Conservation (phyloP, 169 alveolate species). For the Cryptosporidium sp. region DNA sequence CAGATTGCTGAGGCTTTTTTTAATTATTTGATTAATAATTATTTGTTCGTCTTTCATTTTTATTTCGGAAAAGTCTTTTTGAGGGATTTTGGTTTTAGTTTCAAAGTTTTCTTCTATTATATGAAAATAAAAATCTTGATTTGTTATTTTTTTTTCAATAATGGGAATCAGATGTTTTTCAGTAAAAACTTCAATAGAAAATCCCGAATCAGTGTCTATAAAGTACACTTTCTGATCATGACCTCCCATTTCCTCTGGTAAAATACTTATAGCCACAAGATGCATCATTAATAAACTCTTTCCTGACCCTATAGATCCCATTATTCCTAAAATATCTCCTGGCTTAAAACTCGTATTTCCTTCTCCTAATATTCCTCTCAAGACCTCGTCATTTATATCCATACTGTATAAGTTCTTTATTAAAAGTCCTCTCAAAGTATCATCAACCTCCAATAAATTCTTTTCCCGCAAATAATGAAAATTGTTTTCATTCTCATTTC, state of each 20-base stretch:
- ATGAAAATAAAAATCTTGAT: background rate
- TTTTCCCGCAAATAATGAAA: background rate
- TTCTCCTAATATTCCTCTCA: conserved; percentile 35
- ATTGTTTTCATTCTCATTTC: too few relatives aligned
- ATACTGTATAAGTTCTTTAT: conserved; percentile 22
- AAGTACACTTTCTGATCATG: conserved; percentile 23
- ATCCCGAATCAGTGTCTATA: conserved; percentile 41
- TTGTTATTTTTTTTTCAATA: conserved; percentile 14
- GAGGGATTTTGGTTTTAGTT: background rate
- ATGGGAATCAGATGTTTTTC: conserved; percentile 47
- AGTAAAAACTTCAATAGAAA: conserved; percentile 34
- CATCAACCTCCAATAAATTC: conserved; percentile 23
- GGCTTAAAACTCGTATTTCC: conserved; percentile 12
- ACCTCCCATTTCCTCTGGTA: conserved; percentile 42
- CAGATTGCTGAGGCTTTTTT: conserved; percentile 5
- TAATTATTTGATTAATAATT: background rate
- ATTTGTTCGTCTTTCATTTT: background rate
- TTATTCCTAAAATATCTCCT: conserved; percentile 45
- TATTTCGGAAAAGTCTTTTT: background rate
- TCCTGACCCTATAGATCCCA: conserved; percentile 41
- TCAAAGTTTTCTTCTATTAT: background rate
- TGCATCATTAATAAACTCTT: conserved; percentile 22
- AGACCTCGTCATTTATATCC: conserved; percentile 30
- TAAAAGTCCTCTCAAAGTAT: conserved; percentile 23
- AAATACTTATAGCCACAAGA: conserved; percentile 16